Evolutionary conservation across 2,329 filamentous ascomycete genomes (phyloP), one percentile per base, ranked within the genome.

Genomic region (Cladosporium sp.): DNA sequence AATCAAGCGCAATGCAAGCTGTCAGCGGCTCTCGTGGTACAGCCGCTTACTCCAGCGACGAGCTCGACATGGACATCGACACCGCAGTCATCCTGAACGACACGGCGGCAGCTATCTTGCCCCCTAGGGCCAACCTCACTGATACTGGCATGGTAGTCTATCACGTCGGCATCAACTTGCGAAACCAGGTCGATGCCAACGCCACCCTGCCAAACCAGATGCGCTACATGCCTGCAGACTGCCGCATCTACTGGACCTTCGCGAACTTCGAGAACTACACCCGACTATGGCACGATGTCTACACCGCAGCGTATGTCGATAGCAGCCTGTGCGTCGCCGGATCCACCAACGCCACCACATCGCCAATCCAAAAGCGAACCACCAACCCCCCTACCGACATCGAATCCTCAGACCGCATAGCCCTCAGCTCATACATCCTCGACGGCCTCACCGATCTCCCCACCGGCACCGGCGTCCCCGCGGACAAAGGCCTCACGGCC

Each of bases 1-100:
- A 77, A 58, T 65, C 69, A 5, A 77, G 75, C 1, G 78, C 79
- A 16, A 80, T 80, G 77, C 78, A 80, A 69, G 46, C 64, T 21
- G 40, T 44, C 16, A 59, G 63, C 50, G 60, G 60, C 28, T 31
- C 52, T 33, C 52, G 52, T 16, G 52, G 52, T 21, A 31, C 52
- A 21, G 52, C 52, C 28, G 33, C 56, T 21, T 55, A 55, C 52
- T 55, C 52, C 3, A 31, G 52, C 3, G 52, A 55, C 29, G 28
- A 18, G 28, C 52, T 65, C 55, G 62, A 23, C 35, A 26, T 21
- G 62, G 50, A 44, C 55, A 56, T 58, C n/a, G 37, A 35, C 33
- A 49, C 50, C 31, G 56, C 40, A 11, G 49, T 55, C 1, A 23
- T 18, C 33, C 26, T 58, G 11, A 53, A 57, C 37, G 62, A 65